Percentiles rank a stretch among this genome's conserved stretches.
Evolutionary conservation across 306 rosid genomes (phyloP).

Genomic region (Glycine latifolia): DNA sequence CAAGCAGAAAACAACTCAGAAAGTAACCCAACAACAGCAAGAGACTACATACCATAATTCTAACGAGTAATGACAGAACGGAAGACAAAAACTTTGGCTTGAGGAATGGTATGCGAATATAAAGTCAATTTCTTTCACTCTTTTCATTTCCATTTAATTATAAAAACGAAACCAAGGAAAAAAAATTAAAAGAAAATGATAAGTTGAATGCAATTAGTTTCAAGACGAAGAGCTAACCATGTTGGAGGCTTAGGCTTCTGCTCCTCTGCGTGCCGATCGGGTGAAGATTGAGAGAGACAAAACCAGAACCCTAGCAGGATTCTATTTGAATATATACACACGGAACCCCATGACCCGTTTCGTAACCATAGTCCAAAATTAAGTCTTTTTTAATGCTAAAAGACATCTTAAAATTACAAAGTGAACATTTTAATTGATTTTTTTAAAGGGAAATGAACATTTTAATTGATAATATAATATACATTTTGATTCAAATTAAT

Average conservation of each 20-base stretch:
- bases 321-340: neutral
- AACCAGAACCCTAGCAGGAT: neutral
- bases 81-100: no score
- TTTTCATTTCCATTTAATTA: neutral
- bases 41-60: neutral
- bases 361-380: neutral
- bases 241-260: neutral
- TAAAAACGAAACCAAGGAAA: neutral
- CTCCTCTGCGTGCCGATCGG: neutral
- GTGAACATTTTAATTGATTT: no score
- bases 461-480: no score
- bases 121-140: neutral
- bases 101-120: neutral
- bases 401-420: no score
- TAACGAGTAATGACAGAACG: neutral
- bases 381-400: no score
- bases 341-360: conserved; percentile 18
- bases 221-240: neutral
- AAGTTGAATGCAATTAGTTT: neutral
- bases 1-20: neutral
- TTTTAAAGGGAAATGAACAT: no score
- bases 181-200: neutral
- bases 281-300: neutral
- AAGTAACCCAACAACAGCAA: neutral
- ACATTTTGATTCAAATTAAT: no score